These are phyloP conservation scores for Eucalyptus urophylla DNA, from an alignment of 345 rosid genomes.

Conservation along the genomic window DNA sequence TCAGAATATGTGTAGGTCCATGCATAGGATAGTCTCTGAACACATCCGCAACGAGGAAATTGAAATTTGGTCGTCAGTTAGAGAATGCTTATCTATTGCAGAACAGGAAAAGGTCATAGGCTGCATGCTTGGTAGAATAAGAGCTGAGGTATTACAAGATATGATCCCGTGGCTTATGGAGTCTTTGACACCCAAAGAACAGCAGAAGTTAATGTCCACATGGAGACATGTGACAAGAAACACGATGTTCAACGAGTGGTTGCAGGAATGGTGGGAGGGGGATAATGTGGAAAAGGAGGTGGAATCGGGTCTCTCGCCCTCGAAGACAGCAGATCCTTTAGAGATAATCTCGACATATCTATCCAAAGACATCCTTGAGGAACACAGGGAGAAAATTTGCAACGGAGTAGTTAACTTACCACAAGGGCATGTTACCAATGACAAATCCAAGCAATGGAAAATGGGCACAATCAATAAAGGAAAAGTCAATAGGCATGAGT, in stretches of 20 bases:
- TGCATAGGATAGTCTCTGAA: slow-evolving; percentile 55
- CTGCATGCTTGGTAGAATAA: slow-evolving; percentile 56
- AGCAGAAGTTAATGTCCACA: slow-evolving; percentile 33
- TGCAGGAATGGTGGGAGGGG: slow-evolving; percentile 80
- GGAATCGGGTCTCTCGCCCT: slow-evolving; percentile 6
- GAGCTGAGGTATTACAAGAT: slow-evolving; percentile 58
- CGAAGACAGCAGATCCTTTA: slow-evolving; percentile 27
- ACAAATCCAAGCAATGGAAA: not conserved
- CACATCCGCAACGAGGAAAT: slow-evolving; percentile 62
- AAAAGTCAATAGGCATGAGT: slow-evolving; percentile 2
- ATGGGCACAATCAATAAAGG: not conserved
- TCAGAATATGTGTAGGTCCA: slow-evolving; percentile 42
- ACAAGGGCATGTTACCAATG: not conserved
- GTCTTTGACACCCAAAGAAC: slow-evolving; percentile 50
- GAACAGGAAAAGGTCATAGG: slow-evolving; percentile 75
- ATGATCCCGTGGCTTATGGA: slow-evolving; percentile 76
- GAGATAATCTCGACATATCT: slow-evolving; percentile 54
- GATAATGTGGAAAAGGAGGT: slow-evolving; percentile 8
- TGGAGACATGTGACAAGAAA: slow-evolving; percentile 57
- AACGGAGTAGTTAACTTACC: not conserved
- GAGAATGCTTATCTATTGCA: slow-evolving; percentile 40
- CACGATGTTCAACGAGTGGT: slow-evolving; percentile 79
- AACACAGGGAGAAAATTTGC: not conserved
- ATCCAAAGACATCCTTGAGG: slow-evolving; percentile 19
- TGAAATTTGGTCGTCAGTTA: slow-evolving; percentile 62